Conservation (phyloP, 2,329 filamentous ascomycete species). For the Trichothecium roseum region DNA sequence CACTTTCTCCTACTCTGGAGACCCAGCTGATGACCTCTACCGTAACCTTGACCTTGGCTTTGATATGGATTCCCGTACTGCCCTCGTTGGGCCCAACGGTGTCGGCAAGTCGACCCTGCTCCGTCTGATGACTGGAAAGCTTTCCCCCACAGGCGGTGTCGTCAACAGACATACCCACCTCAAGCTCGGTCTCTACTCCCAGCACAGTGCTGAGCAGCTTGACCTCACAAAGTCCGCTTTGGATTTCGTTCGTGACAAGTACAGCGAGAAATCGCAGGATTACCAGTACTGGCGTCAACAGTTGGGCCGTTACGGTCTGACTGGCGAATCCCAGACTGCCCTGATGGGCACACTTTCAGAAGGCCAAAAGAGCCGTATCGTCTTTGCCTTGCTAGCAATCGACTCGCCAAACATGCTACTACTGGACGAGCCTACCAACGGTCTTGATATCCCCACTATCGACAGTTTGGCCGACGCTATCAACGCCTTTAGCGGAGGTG, state of each 20-base stretch:
- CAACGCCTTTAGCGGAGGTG: constrained; percentile 91
- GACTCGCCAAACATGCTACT: constrained; percentile 96
- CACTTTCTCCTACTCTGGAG: constrained; percentile 94
- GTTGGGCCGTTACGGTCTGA: constrained; percentile 87
- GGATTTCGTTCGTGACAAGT: constrained; percentile 97
- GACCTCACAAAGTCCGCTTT: constrained; percentile 96
- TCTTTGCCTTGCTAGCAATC: constrained; percentile 92
- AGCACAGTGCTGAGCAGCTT: constrained; percentile 97
- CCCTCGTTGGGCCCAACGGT: constrained; percentile 96
- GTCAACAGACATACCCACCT: constrained; percentile 93
- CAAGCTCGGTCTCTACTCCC: constrained; percentile 95
- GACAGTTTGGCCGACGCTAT: constrained; percentile 96
- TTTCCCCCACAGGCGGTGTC: constrained; percentile 70
- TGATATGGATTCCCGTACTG: constrained; percentile 98
- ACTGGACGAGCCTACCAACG: constrained; percentile 98
- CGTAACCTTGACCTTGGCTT: constrained; percentile 96
- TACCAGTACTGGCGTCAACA: constrained; percentile 99
- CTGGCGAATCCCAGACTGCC: constrained; percentile 87
- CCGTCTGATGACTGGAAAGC: constrained; percentile 90
- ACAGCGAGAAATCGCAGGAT: constrained; percentile 78
- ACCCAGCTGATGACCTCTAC: constrained; percentile 84
- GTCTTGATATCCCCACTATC: constrained; percentile 96
- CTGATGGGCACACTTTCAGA: constrained; percentile 97
- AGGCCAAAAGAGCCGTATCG: constrained; percentile 95
- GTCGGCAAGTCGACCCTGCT: constrained; percentile 97